Evolutionary conservation across 2,329 filamentous ascomycete species (phyloP).

Genomic region (Fusarium stilboides): DNA sequence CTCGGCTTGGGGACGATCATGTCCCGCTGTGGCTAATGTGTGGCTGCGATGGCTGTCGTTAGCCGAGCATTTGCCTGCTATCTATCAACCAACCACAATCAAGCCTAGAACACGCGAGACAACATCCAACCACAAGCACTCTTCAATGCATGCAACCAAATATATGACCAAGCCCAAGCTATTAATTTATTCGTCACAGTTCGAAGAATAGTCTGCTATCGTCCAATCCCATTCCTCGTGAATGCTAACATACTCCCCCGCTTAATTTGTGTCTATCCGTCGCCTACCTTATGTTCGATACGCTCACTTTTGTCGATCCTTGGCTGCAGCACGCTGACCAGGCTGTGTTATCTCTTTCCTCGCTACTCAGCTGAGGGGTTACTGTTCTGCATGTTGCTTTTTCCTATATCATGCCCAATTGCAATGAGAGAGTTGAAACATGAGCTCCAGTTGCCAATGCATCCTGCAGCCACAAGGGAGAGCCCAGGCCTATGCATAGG

Average conservation of each 20-base stretch:
- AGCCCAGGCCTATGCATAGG: background rate
- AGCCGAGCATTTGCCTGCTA: slow-evolving; percentile 49
- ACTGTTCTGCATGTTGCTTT: background rate
- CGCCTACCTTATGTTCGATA: background rate
- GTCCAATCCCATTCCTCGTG: background rate
- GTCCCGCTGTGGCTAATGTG: slow-evolving; percentile 50
- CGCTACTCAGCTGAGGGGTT: background rate
- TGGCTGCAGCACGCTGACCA: background rate
- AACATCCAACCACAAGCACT: background rate
- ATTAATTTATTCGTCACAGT: background rate
- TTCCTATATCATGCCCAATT: background rate
- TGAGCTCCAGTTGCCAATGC: background rate
- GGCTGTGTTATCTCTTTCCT: no score
- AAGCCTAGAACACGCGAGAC: background rate
- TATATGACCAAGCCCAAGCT: background rate
- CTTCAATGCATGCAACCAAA: background rate
- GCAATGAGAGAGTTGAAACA: no score
- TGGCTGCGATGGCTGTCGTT: slow-evolving; percentile 39
- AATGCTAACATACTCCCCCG: no score
- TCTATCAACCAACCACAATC: slow-evolving; percentile 1
- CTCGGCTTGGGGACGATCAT: slow-evolving; percentile 43
- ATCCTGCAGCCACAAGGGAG: background rate
- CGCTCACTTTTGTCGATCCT: background rate
- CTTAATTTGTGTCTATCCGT: background rate
- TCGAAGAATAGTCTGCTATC: background rate